Conservation (phyloP, 768 basidiomycete species). For the Leccinum barrowsii region DNA sequence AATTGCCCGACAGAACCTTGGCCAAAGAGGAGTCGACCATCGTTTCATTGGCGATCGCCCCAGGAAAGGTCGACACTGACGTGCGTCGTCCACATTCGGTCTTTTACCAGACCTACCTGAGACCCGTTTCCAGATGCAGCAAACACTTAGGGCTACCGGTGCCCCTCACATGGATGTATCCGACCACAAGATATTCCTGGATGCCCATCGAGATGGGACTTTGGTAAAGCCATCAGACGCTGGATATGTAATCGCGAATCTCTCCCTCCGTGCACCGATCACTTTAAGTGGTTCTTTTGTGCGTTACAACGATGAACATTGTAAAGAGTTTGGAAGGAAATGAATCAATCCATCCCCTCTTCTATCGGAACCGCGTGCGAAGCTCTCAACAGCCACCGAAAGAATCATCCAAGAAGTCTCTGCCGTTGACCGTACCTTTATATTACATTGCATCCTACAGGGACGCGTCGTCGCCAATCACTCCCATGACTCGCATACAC, state of each 20-base stretch:
- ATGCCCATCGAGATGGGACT: constrained; percentile 57
- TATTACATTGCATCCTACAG: not conserved
- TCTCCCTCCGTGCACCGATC: constrained; percentile 63
- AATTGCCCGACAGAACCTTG: constrained; percentile 54
- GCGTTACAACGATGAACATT: constrained; percentile 74
- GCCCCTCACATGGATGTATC: constrained; percentile 48
- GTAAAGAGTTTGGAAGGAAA: constrained; percentile 48
- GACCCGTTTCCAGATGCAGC: constrained; percentile 62
- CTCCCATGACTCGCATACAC: constrained; percentile 15
- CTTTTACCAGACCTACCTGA: not conserved
- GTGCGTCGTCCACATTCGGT: constrained; percentile 40
- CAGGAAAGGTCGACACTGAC: constrained; percentile 82
- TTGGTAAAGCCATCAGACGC: constrained; percentile 72
- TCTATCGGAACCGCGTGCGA: constrained; percentile 16
- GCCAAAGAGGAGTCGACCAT: constrained; percentile 81
- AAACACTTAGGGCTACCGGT: constrained; percentile 47
- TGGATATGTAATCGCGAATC: constrained; percentile 75
- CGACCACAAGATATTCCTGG: constrained; percentile 57
- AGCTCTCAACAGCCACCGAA: constrained; percentile 7
- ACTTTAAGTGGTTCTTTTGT: constrained; percentile 73
- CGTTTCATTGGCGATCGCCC: constrained; percentile 72
- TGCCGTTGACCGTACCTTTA: not conserved
- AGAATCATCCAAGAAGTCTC: constrained; percentile 16
- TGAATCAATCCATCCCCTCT: constrained; percentile 11
- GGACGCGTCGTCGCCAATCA: not conserved